Evolutionary conservation across 768 basidiomycete species (phyloP).

Genomic region (Suillus clintonianus): DNA sequence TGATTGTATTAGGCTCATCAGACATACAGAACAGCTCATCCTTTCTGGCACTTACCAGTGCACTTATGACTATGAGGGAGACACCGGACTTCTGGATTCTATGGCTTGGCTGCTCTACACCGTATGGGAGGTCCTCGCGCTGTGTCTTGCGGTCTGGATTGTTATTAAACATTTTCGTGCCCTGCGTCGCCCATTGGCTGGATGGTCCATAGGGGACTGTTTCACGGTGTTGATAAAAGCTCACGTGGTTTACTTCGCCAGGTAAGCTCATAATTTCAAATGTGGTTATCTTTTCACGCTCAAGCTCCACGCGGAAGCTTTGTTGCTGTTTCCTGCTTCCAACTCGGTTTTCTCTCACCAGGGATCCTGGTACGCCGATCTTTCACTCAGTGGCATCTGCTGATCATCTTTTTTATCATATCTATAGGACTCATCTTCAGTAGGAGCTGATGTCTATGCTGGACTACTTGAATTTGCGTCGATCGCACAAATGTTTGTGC

Average conservation of each 20-base stretch:
- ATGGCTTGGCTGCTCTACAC: not conserved
- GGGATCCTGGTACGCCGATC: not conserved
- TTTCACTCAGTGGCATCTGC: not conserved
- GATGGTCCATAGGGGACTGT: not conserved
- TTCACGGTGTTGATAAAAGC: not conserved
- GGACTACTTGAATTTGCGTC: not conserved
- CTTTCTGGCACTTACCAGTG: not conserved
- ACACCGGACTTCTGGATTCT: not conserved
- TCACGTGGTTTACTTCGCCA: not conserved
- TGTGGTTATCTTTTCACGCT: not conserved
- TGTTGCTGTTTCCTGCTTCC: not conserved
- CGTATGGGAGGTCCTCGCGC: not conserved
- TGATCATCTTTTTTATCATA: not conserved
- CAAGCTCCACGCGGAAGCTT: not conserved
- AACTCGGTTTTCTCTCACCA: not conserved
- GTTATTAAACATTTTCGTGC: not conserved
- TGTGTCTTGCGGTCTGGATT: constrained; percentile 1
- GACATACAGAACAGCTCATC: not conserved
- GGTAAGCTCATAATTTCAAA: not conserved
- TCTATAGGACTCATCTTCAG: not conserved
- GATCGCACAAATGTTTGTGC: not conserved
- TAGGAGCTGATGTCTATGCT: not conserved
- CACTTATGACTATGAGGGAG: not conserved
- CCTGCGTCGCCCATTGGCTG: not conserved
- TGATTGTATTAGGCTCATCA: not conserved